Conservation (phyloP, 1,139 yeast genomes). For the Hyphopichia burtonii region DNA sequence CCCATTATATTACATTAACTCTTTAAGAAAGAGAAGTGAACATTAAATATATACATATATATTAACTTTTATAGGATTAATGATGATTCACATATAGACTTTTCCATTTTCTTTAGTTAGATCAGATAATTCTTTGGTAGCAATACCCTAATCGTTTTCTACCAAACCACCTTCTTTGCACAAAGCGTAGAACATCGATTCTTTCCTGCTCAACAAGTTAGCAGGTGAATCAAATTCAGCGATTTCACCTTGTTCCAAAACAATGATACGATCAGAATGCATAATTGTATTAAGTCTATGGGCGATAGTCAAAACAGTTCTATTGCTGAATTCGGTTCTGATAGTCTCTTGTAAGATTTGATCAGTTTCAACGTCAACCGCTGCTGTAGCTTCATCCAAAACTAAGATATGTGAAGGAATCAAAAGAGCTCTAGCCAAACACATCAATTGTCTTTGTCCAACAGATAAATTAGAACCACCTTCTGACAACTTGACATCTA, state of each 20-base stretch:
- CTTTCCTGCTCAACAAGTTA: conserved; percentile 60
- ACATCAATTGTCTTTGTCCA: conserved; percentile 90
- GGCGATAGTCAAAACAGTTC: conserved; percentile 92
- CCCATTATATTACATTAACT: conserved; percentile 63
- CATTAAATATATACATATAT: conserved; percentile 29
- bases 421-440: conserved; percentile 83
- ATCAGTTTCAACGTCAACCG: conserved; percentile 96
- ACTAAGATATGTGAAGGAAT: conserved; percentile 77
- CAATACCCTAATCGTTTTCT: conserved; percentile 19
- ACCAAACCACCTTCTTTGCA: conserved; percentile 67
- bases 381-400: conserved; percentile 96
- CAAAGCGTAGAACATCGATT: conserved; percentile 74
- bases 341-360: conserved; percentile 83
- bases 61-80: background rate
- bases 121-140: no score
- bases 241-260: conserved; percentile 79
- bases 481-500: conserved; percentile 67
- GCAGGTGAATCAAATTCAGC: conserved; percentile 86
- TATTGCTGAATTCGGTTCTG: conserved; percentile 76
- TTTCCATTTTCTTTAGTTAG: no score
- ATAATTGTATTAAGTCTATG: conserved; percentile 91
- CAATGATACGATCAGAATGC: conserved; percentile 87
- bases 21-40: conserved; percentile 82
- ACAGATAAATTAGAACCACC: conserved; percentile 88
- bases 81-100: background rate